Conservation (phyloP, 1,139 yeast species). For the Yamadazyma spencermartinsiae region DNA sequence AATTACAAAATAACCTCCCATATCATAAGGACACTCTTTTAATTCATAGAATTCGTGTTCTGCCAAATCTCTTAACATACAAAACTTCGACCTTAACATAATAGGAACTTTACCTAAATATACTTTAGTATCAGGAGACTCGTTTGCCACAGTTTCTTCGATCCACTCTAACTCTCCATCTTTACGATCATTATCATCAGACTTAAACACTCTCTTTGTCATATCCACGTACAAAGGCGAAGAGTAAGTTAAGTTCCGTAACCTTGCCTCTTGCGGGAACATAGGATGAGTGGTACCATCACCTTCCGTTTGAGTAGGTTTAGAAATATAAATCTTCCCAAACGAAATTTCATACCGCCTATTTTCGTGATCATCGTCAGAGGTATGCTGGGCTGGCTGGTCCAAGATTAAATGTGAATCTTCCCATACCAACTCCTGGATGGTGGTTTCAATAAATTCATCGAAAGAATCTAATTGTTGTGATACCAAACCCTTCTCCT, state of each 20-base stretch:
- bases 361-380: conserved; percentile 84
- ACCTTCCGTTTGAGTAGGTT: conserved; percentile 98
- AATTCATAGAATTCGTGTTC: conserved; percentile 93
- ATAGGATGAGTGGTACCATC: conserved; percentile 99
- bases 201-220: conserved; percentile 84
- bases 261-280: conserved; percentile 97
- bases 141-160: conserved; percentile 53
- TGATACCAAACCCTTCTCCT: conserved; percentile 94
- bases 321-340: conserved; percentile 94
- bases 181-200: conserved; percentile 64
- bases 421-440: conserved; percentile 95
- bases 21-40: conserved; percentile 98
- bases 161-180: conserved; percentile 76
- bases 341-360: conserved; percentile 93
- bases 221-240: conserved; percentile 96
- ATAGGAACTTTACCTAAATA: conserved; percentile 97
- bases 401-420: conserved; percentile 92
- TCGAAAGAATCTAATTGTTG: conserved; percentile 98
- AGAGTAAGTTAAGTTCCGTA: conserved; percentile 92
- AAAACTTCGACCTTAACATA: conserved; percentile 94
- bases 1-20: conserved; percentile 98
- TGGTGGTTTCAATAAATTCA: conserved; percentile 94
- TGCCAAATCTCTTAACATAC: conserved; percentile 88
- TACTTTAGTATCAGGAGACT: conserved; percentile 67
- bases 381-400: conserved; percentile 97